Percentiles rank a stretch among this genome's conserved stretches.
phyloP scores from a whole-genome alignment of 169 alveolate genomes.

The Plasmodium fragile region DNA sequence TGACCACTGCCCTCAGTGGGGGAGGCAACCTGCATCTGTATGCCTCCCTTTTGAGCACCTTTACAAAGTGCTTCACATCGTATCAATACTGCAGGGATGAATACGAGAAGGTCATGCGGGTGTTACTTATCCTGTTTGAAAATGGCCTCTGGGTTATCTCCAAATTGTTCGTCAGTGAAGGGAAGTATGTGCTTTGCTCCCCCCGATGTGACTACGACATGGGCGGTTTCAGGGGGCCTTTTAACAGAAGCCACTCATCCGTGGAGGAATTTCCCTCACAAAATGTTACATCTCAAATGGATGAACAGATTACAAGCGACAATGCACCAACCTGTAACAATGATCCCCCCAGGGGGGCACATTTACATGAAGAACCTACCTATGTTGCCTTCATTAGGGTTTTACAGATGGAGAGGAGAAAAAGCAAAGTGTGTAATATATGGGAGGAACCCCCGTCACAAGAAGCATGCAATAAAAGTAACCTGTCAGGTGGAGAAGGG shows the following conservation, averaged over 20 bases:
- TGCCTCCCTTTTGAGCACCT: constrained; percentile 23
- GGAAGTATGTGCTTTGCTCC: not conserved
- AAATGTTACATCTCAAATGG: not conserved
- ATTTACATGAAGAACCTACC: not conserved
- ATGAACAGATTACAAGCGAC: not conserved
- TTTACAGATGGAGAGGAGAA: not conserved
- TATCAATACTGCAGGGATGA: constrained; percentile 16
- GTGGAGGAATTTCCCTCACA: not conserved
- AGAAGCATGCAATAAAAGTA: not conserved
- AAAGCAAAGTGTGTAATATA: not conserved
- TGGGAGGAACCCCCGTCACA: not conserved
- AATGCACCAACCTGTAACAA: not conserved
- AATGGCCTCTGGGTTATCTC: constrained; percentile 1
- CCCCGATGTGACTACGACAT: not conserved
- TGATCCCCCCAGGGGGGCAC: not conserved
- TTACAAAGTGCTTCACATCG: constrained; percentile 36
- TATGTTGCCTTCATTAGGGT: constrained; percentile 12
- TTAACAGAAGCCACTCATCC: not conserved
- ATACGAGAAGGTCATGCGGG: constrained; percentile 17
- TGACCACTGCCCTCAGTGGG: not conserved
- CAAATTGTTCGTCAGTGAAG: constrained; percentile 10
- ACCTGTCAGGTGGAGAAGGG: not conserved
- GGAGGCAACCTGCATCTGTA: constrained; percentile 15
- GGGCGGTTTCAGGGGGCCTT: not conserved
- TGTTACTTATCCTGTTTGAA: constrained; percentile 42